Evolutionary conservation across 768 basidiomycete species (phyloP), one percentile per base, ranked within the genome.

Genomic region (Ramaria sp.): DNA sequence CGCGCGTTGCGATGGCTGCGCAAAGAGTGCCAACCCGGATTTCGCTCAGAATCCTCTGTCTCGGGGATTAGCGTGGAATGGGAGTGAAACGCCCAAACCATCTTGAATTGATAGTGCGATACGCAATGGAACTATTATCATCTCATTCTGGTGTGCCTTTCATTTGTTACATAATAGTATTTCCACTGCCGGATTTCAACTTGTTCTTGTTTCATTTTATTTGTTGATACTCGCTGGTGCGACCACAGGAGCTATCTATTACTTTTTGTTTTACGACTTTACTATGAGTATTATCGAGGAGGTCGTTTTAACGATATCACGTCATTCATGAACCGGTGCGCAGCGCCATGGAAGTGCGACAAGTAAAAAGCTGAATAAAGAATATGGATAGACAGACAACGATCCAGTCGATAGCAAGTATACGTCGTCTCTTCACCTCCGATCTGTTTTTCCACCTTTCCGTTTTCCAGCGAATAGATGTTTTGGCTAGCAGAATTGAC

Each of bases 401-500:
- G 3, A 32, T 7, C 6, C 13, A 30, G n/a, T 13, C 32, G 1
- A 55, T 47, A n/a, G 10, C 16, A 27, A 34, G 20, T 18, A 27
- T 45, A 34, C 9, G 20, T 30, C 32, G 47, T 32, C 5, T 28
- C 18, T 16, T 39, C 45, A 67, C 18, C 66, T 57, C 15, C 89
- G 79, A 65, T 79, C 73, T 44, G 88, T 91, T 72, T 91, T 92
- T 62, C 89, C 89, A 24, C 69, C 78, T 65, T 88, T 85, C 61
- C 89, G 81, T 68, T 93, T 91, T 25, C 90, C 90, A 56, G 88
- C 69, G 63, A 83, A 92, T 56, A 93, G 68, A 72, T 91, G 88
- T 66, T 88, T 91, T 48, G 90, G 90, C 89, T 92, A 57, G 45
- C 57, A 50, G 52, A 49, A 45, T 8, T n/a, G 39, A n/a, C 18